Percentiles rank a stretch among this genome's conserved stretches.
phyloP scores from a whole-genome alignment of 2,329 filamentous ascomycete genomes.

The Calycina herbarum region DNA sequence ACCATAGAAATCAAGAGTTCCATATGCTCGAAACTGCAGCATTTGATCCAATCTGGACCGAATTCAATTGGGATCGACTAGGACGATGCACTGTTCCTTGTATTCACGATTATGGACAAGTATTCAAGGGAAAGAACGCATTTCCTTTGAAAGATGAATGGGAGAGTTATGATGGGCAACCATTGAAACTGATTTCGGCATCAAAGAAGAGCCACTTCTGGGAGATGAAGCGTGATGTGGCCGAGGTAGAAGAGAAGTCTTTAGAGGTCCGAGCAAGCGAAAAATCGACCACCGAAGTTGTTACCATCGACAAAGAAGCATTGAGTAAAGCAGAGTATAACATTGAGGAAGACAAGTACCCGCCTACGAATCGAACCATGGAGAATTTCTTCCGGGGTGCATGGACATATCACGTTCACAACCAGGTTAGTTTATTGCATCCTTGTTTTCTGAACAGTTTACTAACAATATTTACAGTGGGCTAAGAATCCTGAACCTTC shows the following conservation, averaged over 20 bases:
- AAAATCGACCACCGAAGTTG: slow-evolving; percentile 10
- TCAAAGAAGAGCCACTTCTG: slow-evolving; percentile 31
- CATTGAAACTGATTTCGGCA: slow-evolving; percentile 38
- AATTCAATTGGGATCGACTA: slow-evolving; percentile 54
- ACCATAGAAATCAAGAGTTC: slow-evolving; percentile 52
- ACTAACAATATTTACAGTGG: slow-evolving; percentile 44
- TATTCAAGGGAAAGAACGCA: slow-evolving; percentile 50
- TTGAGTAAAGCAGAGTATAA: slow-evolving; percentile 45
- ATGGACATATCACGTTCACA: slow-evolving; percentile 59
- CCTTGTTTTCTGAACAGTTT: slow-evolving; percentile 1
- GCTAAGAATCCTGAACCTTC: slow-evolving; percentile 55
- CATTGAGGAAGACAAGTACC: slow-evolving; percentile 51
- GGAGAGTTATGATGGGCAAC: slow-evolving; percentile 50
- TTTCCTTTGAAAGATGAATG: slow-evolving; percentile 50
- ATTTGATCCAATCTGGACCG: slow-evolving; percentile 58
- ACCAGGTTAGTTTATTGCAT: slow-evolving; percentile 45
- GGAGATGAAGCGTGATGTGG: slow-evolving; percentile 29
- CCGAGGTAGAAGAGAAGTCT: slow-evolving; percentile 20
- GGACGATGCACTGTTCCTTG: slow-evolving; percentile 55
- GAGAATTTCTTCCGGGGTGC: slow-evolving; percentile 57
- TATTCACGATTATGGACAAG: slow-evolving; percentile 52
- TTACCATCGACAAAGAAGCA: slow-evolving; percentile 28
- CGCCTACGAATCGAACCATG: slow-evolving; percentile 55
- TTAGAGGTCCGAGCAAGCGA: slow-evolving; percentile 20
- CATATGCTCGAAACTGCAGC: slow-evolving; percentile 58